Percentiles rank a stretch among this genome's conserved stretches.
These are phyloP conservation scores for Dendrobium chrysotoxum DNA, from an alignment of 106 monocot genomes.

Conservation along the genomic window DNA sequence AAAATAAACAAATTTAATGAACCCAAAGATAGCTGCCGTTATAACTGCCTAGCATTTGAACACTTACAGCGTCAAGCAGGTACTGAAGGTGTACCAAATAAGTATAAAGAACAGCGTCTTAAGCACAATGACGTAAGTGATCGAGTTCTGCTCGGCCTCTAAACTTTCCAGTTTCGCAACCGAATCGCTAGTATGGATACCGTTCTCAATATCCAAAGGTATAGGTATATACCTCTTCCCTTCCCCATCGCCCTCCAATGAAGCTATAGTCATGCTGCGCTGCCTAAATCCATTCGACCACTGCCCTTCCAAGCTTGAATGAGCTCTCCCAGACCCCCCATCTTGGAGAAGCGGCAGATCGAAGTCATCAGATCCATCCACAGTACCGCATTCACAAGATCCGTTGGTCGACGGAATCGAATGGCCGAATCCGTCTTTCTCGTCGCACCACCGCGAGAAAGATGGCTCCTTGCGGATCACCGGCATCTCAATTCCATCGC, in stretches of 20 bases:
- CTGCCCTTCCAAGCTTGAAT: not conserved
- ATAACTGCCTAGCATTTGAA: not conserved
- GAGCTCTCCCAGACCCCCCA: constrained; percentile 1
- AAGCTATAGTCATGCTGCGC: constrained; percentile 17
- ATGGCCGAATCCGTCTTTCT: constrained; percentile 14
- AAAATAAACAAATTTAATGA: not conserved
- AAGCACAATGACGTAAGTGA: constrained; percentile 37
- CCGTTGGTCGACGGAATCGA: constrained; percentile 11
- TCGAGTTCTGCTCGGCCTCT: constrained; percentile 9
- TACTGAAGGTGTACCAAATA: constrained; percentile 88
- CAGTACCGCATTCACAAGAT: constrained; percentile 1
- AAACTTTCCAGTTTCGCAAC: constrained; percentile 18
- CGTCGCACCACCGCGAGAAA: constrained; percentile 61
- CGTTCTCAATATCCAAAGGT: constrained; percentile 56
- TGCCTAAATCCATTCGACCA: constrained; percentile 27
- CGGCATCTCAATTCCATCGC: not conserved
- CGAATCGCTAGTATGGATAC: constrained; percentile 15
- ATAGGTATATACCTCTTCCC: constrained; percentile 21
- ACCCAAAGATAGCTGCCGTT: not conserved
- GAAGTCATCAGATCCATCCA: constrained; percentile 31
- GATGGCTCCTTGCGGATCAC: constrained; percentile 52
- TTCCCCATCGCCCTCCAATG: not conserved
- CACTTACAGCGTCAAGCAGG: constrained; percentile 86
- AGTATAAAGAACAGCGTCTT: constrained; percentile 63
- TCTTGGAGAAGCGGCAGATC: constrained; percentile 42